These are phyloP conservation scores for Lycium ferocissimum DNA, from an alignment of 257 asterid species.

Conservation along the genomic window DNA sequence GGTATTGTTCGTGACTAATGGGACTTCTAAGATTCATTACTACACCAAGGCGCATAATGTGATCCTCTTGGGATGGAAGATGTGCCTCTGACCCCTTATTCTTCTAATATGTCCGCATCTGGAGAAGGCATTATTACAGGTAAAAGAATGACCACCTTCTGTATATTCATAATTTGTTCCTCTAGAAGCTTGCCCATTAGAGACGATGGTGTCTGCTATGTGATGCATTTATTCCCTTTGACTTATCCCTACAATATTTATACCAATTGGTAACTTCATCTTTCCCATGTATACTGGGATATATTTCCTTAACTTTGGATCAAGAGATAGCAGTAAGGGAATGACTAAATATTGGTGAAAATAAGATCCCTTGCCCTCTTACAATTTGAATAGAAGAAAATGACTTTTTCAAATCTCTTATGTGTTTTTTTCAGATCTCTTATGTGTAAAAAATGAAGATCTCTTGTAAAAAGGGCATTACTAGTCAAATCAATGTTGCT, in stretches of 20 bases:
- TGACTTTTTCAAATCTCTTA: no score
- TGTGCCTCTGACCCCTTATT: constrained; percentile 78
- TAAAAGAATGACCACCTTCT: constrained; percentile 36
- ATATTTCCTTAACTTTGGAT: not conserved
- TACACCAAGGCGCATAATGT: constrained; percentile 75
- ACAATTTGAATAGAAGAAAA: no score
- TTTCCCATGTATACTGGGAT: not conserved
- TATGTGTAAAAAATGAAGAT: no score
- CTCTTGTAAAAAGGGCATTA: not conserved
- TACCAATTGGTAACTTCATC: not conserved
- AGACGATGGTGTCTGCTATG: not conserved
- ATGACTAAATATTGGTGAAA: not conserved
- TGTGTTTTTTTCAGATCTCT: no score
- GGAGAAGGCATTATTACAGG: constrained; percentile 94
- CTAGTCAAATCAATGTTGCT: not conserved
- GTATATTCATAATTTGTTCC: constrained; percentile 15
- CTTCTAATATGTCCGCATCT: constrained; percentile 83
- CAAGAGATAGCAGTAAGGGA: not conserved
- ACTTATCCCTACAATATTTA: not conserved
- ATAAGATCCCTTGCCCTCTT: no score
- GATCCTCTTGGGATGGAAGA: constrained; percentile 84
- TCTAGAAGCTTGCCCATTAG: not conserved
- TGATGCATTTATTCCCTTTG: not conserved
- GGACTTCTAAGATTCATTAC: constrained; percentile 89
- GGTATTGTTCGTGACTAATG: constrained; percentile 86